These are phyloP conservation scores for Lolium perenne DNA, from an alignment of 176 grass and related monocot genomes.

Conservation along the genomic window DNA sequence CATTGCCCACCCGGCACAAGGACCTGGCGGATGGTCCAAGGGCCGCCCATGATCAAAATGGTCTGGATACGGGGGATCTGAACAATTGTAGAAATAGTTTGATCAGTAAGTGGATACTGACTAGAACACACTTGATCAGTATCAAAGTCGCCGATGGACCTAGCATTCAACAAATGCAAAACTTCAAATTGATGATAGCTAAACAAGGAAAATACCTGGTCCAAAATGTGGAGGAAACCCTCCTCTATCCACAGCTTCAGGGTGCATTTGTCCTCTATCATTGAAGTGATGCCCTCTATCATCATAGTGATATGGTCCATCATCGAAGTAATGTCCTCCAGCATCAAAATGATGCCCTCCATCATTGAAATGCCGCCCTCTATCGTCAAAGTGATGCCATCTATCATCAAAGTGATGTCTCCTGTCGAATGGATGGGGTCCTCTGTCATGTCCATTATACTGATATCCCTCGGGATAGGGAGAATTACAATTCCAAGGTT, in stretches of 20 bases:
- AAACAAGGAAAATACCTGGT: constrained; percentile 50
- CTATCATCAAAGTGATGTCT: constrained; percentile 55
- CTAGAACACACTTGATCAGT: constrained; percentile 21
- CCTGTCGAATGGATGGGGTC: constrained; percentile 49
- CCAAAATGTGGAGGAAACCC: constrained; percentile 56
- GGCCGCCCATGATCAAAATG: constrained; percentile 67
- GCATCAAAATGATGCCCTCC: constrained; percentile 49
- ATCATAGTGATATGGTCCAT: constrained; percentile 49
- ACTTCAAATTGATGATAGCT: not conserved
- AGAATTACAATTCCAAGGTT: constrained; percentile 56
- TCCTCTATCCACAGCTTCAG: constrained; percentile 57
- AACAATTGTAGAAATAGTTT: constrained; percentile 26
- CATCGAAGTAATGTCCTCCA: constrained; percentile 44
- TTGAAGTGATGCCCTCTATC: constrained; percentile 52
- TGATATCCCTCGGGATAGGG: constrained; percentile 61
- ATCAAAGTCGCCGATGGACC: not conserved
- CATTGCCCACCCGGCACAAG: constrained; percentile 72
- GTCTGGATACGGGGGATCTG: constrained; percentile 56
- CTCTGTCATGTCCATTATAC: constrained; percentile 59
- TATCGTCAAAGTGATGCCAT: constrained; percentile 47
- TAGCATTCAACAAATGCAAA: constrained; percentile 22
- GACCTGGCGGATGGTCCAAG: constrained; percentile 58
- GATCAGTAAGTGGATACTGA: constrained; percentile 31
- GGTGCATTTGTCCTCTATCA: constrained; percentile 67
- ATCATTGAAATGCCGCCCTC: constrained; percentile 44